These are phyloP conservation scores for Incumbomyces delicatus DNA, from an alignment of 2,329 filamentous ascomycete species.

Conservation along the genomic window DNA sequence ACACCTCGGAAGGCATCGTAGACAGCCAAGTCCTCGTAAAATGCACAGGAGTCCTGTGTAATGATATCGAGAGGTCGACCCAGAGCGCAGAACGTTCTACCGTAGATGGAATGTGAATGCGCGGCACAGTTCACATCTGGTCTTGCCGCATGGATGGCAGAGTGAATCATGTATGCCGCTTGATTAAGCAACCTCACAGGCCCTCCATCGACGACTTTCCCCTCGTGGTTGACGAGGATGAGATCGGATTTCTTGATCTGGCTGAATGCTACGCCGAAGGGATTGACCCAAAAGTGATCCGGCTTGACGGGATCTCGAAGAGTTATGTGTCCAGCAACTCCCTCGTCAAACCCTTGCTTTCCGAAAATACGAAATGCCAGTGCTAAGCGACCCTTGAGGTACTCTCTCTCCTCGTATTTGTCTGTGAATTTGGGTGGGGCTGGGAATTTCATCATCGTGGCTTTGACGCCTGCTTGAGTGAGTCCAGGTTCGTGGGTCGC, in stretches of 20 bases:
- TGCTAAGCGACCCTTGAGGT: constrained; percentile 46
- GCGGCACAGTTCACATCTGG: constrained; percentile 47
- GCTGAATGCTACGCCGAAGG: constrained; percentile 53
- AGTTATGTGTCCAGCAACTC: constrained; percentile 56
- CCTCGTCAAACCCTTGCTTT: constrained; percentile 49
- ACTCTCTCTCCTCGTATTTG: constrained; percentile 40
- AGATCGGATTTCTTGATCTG: constrained; percentile 55
- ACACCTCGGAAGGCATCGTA: constrained; percentile 46
- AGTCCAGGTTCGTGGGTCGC: constrained; percentile 15
- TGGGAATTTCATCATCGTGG: constrained; percentile 16
- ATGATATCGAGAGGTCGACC: constrained; percentile 36
- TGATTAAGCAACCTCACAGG: constrained; percentile 36
- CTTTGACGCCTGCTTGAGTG: constrained; percentile 8
- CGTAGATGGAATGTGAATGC: constrained; percentile 47
- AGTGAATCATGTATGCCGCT: constrained; percentile 44
- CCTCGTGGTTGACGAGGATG: constrained; percentile 54
- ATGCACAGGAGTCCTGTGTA: constrained; percentile 37
- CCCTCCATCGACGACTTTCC: constrained; percentile 55
- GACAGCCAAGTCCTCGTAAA: constrained; percentile 42
- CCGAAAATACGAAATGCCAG: constrained; percentile 50
- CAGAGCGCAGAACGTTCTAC: constrained; percentile 34
- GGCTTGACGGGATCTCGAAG: constrained; percentile 52
- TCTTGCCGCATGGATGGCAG: constrained; percentile 44
- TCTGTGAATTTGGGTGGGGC: constrained; percentile 30
- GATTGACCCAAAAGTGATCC: constrained; percentile 57